phyloP scores from a whole-genome alignment of 129 eudicot species.

The Ambrosia trifida region DNA sequence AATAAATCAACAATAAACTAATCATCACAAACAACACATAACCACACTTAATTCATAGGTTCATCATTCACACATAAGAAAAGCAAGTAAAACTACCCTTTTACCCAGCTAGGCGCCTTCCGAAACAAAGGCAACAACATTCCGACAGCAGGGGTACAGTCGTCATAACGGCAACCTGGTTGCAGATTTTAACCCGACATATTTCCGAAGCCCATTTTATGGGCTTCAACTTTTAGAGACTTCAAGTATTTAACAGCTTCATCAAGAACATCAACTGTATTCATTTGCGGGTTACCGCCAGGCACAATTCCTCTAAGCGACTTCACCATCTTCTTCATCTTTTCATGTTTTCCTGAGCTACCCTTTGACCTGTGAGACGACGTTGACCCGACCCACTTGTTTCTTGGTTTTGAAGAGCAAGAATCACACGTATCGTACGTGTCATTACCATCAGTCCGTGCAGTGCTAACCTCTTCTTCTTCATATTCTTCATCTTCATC shows the following conservation, averaged over 20 bases:
- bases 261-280: conserved; percentile 68
- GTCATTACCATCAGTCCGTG: conserved; percentile 43
- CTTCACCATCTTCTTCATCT: conserved; percentile 71
- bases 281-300: conserved; percentile 62
- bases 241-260: conserved; percentile 86
- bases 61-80: conserved; percentile 16
- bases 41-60: conserved; percentile 28
- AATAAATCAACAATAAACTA: conserved; percentile 10
- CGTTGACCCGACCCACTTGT: conserved; percentile 33
- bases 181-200: conserved; percentile 24
- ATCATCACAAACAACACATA: conserved; percentile 25
- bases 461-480: conserved; percentile 76
- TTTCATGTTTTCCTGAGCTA: conserved; percentile 49
- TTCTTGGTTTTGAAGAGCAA: conserved; percentile 43
- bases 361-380: conserved; percentile 35
- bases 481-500: conserved; percentile 32
- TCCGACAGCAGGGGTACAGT: conserved; percentile 21
- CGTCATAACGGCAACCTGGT: not conserved
- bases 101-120: conserved; percentile 15
- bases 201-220: conserved; percentile 57
- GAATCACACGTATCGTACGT: conserved; percentile 58
- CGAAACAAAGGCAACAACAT: conserved; percentile 18
- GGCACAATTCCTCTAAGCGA: conserved; percentile 72
- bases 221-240: conserved; percentile 76
- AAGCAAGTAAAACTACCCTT: conserved; percentile 27